Base-by-base conservation (phyloP, 257 asterid genomes). In the Rehmannia glutinosa region DNA sequence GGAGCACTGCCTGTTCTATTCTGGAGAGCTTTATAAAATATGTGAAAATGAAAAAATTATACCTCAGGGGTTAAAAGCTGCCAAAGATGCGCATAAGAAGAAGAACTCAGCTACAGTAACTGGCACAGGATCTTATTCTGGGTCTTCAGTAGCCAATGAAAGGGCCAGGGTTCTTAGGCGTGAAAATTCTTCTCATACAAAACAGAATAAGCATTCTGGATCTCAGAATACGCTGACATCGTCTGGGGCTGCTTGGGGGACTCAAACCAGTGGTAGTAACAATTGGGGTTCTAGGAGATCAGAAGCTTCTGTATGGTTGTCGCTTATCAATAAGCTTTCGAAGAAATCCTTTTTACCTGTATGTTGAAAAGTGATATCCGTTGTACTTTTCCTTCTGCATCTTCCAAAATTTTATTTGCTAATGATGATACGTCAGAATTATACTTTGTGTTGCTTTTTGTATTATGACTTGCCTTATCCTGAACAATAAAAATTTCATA, bases 261-360 rank as follows among this genome's bases (percentile, higher is more conserved):
- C 73, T 16, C 95, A 90, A 73, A 79, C 69, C 57, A 73, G 69
- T 62, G 79, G 74, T 75, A 64, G 57, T 66, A 78, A 71, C 66
- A 76, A 58, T 69, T 77, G 80, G 78, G 91, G 92, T 64, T 73
- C 83, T 9, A 76, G 95, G 90, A 90, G 96, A 82, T 84, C 96
- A 70, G 99, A 94, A 81, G 91, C 88, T 70, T 79, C 97, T 59
- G 58, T 87, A 75, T 94, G 96, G 97, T 66, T 84, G 76, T 82
- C 85, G 6, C 99, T 94, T 64, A 81, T 88, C 71, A 88, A 80
- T 49, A 84, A 85, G 75, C 97, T 94, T 56, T 82, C 84, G 33
- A 91, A 86, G 91, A 87, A 75, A 75, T 88, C 92, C 53, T 86
- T 94, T 51, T 79, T 94, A 64, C 99, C 99, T 53, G 99, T 94